Percentiles rank a stretch among this genome's conserved stretches.
Evolutionary conservation across 345 rosid genomes (phyloP).

Genomic region (Rhodomyrtus tomentosa): DNA sequence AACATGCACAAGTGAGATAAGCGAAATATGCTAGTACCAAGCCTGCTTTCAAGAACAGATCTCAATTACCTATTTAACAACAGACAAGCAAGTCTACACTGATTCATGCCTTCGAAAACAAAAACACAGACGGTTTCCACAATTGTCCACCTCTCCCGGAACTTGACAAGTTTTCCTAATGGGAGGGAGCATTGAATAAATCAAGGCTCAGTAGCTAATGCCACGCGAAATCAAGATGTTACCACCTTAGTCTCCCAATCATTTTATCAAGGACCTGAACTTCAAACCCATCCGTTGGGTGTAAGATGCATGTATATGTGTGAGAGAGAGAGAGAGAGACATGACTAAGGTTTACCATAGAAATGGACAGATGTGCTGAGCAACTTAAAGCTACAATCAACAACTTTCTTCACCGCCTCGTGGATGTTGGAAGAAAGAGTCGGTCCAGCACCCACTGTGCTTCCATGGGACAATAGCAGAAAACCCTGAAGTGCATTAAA

Average conservation of each 20-base stretch:
- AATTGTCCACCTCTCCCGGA: background rate
- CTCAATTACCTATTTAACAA: background rate
- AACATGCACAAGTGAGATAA: background rate
- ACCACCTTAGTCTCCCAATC: background rate
- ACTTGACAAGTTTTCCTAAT: background rate
- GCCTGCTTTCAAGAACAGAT: background rate
- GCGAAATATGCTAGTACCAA: background rate
- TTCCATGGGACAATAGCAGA: slow-evolving; percentile 68
- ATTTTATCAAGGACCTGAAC: background rate
- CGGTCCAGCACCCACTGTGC: slow-evolving; percentile 70
- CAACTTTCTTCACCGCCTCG: slow-evolving; percentile 53
- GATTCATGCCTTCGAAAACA: background rate
- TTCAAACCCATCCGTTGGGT: background rate
- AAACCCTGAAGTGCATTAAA: slow-evolving; percentile 77
- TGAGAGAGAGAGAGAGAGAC: background rate
- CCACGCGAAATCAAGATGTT: background rate
- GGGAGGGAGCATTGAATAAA: background rate
- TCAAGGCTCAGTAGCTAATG: background rate
- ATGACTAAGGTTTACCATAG: slow-evolving; percentile 28
- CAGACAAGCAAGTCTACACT: background rate
- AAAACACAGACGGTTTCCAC: background rate
- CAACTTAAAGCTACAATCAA: slow-evolving; percentile 77
- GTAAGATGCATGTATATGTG: background rate
- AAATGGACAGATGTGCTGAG: slow-evolving; percentile 57
- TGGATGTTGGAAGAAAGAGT: slow-evolving; percentile 65